phyloP scores from a whole-genome alignment of 2,329 filamentous ascomycete species.

The Pseudocercospora crystallina region DNA sequence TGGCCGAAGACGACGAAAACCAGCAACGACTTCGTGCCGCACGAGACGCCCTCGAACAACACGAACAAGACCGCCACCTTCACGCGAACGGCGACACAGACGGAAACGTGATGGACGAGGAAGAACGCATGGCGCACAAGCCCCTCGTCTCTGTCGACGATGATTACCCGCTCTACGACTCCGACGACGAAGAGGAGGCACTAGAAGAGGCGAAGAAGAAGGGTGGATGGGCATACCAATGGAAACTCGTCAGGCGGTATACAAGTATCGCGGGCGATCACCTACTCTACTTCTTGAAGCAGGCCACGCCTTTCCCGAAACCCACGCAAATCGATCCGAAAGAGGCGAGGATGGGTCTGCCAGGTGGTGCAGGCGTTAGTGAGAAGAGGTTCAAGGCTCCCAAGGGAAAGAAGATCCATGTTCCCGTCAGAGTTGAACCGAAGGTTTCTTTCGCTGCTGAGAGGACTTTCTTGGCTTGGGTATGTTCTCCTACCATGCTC shows the following conservation, averaged over 20 bases:
- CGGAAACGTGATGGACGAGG: slow-evolving; percentile 64
- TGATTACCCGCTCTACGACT: slow-evolving; percentile 87
- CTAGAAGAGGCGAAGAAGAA: slow-evolving; percentile 74
- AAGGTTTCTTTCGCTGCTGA: slow-evolving; percentile 98
- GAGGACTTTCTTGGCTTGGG: slow-evolving; percentile 92
- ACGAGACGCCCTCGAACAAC: slow-evolving; percentile 51
- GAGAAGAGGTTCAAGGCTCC: slow-evolving; percentile 65
- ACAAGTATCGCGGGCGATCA: slow-evolving; percentile 47
- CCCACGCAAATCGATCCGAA: slow-evolving; percentile 45
- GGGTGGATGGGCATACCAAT: slow-evolving; percentile 75
- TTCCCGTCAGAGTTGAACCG: slow-evolving; percentile 91
- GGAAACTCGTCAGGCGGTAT: slow-evolving; percentile 53
- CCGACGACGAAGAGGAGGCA: slow-evolving; percentile 71
- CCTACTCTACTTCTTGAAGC: slow-evolving; percentile 36
- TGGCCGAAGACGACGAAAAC: slow-evolving; percentile 54
- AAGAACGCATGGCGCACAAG: slow-evolving; percentile 73
- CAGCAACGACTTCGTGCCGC: slow-evolving; percentile 51
- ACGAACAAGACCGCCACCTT: slow-evolving; percentile 50
- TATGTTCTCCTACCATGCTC: slow-evolving; percentile 46
- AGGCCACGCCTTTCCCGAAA: slow-evolving; percentile 38
- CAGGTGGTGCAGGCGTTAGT: slow-evolving; percentile 37
- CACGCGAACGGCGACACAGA: slow-evolving; percentile 41
- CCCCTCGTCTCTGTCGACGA: slow-evolving; percentile 57
- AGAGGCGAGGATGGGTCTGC: slow-evolving; percentile 46
- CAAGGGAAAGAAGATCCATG: slow-evolving; percentile 85